These are phyloP conservation scores for Coemansia sp. DNA, from an alignment of 192 early-diverging fungal species.

Conservation along the genomic window DNA sequence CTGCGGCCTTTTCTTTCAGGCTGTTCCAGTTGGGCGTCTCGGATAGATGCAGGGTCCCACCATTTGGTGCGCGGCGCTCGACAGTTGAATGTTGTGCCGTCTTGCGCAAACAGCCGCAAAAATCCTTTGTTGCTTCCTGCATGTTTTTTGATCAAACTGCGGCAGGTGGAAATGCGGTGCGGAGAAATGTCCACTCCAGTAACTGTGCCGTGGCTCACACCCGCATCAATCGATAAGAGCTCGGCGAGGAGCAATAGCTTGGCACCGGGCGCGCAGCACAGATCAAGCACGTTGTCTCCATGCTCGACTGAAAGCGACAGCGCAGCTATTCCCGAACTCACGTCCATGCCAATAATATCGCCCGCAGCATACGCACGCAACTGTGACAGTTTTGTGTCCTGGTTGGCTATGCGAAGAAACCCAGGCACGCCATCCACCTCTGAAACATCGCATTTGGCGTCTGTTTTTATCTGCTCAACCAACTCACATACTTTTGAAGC, in stretches of 20 bases:
- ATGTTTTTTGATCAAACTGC: conserved; percentile 74
- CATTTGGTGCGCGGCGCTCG: conserved; percentile 60
- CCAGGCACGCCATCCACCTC: conserved; percentile 56
- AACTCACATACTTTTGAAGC: conserved; percentile 13
- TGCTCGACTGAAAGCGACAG: conserved; percentile 68
- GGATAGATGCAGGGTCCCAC: conserved; percentile 27
- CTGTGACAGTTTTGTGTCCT: conserved; percentile 54
- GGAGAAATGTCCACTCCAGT: conserved; percentile 88
- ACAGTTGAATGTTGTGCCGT: conserved; percentile 79
- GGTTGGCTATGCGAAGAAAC: conserved; percentile 59
- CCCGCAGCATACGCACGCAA: conserved; percentile 44
- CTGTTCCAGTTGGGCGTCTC: neutral
- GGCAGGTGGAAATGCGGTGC: conserved; percentile 73
- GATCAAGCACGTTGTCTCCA: conserved; percentile 85
- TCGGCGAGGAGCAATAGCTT: conserved; percentile 85
- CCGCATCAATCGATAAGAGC: conserved; percentile 26
- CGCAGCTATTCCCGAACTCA: conserved; percentile 84
- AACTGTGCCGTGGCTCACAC: conserved; percentile 65
- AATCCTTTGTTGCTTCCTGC: conserved; percentile 29
- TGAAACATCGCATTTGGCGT: conserved; percentile 55
- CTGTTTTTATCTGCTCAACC: conserved; percentile 41
- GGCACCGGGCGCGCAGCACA: conserved; percentile 85
- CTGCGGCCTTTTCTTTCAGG: neutral
- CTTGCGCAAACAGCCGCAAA: conserved; percentile 71
- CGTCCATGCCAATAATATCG: conserved; percentile 73